Evolutionary conservation across 768 basidiomycete genomes (phyloP), one percentile per base, ranked within the genome.

Genomic region (Boletellus emodensis): DNA sequence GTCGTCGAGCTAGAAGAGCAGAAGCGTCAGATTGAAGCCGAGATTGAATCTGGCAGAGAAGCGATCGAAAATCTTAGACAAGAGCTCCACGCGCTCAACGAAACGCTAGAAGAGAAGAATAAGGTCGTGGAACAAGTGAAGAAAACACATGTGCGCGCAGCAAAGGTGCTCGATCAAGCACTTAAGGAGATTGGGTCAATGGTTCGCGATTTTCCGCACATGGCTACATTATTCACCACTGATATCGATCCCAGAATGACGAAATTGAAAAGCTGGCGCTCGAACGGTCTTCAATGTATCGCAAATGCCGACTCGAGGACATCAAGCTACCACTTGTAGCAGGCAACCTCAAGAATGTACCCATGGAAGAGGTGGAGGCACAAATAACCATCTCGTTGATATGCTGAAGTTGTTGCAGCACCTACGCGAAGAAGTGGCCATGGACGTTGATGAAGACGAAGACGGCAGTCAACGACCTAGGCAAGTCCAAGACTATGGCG

Each of bases 241-340:
- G 17, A 26, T 11, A 43, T 13, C 34, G 8, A 24, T 6, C 11
- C 40, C 37, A 86, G 85, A 89, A 88, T 58, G 94, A 95, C 65
- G 89, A 93, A 61, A 96, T 96, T 52, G 91, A 93, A 67, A 91
- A 90, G 63, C 70, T 87, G 24, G 85, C 84, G 0, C 75, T 91
- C 40, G 94, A 97, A 61, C 77, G 95, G 20, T 90, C 92, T 20
- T 75, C 85, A 0, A 79, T 90, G 40, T 98, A 97, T 65, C 82
- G 94, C 14, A 90, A 90, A 62, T 97, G 95, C 69, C 82, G 93
- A 55, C 75, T 99, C 39, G 96, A 99, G 55, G 94, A 96, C 60
- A 87, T 97, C 57, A 79, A 79, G 51, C 67, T 99, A 15, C 94
- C 95, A 0, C 72, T 98, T 12, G 58, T 76, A 13, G 66, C 78